Evolutionary conservation across 305 asterid species (phyloP).

Genomic region (Solanum hybrid): DNA sequence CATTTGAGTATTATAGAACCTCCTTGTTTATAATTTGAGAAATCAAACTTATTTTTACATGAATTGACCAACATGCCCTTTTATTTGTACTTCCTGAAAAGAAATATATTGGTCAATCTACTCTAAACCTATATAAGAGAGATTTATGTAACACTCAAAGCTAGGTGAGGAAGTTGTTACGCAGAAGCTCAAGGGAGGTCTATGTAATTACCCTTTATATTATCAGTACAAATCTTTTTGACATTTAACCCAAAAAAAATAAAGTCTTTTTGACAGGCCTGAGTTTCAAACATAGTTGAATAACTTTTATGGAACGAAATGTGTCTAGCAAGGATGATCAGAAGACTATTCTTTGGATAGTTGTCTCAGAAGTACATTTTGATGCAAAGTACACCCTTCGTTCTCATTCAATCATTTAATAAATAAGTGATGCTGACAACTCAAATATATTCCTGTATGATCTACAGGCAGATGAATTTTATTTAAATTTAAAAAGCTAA

Average conservation of each 20-base stretch:
- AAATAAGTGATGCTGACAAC: not conserved
- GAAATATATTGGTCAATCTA: not conserved
- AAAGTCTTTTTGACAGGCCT: not conserved
- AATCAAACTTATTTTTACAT: not conserved
- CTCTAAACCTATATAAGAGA: not conserved
- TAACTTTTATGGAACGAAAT: not conserved
- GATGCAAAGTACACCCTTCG: not conserved
- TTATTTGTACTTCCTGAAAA: not conserved
- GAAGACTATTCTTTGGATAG: not conserved
- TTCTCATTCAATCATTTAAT: not conserved
- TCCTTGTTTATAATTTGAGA: not conserved
- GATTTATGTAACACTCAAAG: not conserved
- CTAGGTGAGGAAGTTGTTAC: not conserved
- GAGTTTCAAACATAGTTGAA: not conserved
- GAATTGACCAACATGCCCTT: not conserved
- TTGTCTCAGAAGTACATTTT: not conserved
- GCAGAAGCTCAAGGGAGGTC: not conserved
- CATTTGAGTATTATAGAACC: not conserved
- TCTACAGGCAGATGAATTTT: not conserved
- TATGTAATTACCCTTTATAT: not conserved
- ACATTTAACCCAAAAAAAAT: not conserved
- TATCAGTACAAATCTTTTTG: not conserved
- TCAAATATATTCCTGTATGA: not conserved
- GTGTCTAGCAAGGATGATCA: not conserved
- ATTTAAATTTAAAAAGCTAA: not conserved